Percentiles rank a stretch among this genome's conserved stretches.
phyloP scores from a whole-genome alignment of 306 rosid species.

The Crotalaria pallida region DNA sequence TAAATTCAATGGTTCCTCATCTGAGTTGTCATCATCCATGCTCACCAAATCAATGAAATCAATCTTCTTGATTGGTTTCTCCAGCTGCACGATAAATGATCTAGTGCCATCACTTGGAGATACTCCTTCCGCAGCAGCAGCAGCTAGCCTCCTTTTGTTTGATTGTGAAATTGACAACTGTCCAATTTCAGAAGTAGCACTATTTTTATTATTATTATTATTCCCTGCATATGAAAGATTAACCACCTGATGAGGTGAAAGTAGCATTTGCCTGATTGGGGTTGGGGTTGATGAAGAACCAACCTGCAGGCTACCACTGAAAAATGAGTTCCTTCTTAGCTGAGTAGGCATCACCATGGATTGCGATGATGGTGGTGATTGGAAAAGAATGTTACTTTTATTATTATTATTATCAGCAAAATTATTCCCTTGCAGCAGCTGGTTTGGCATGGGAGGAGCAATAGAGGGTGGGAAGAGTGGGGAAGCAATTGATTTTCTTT shows the following conservation, averaged over 20 bases:
- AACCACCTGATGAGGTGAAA: neutral
- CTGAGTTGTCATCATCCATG: no score
- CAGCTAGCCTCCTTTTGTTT: neutral
- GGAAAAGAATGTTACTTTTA: no score
- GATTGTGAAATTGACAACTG: neutral
- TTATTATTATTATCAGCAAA: neutral
- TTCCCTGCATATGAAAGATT: neutral
- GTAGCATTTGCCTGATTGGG: neutral
- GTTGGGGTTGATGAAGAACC: neutral
- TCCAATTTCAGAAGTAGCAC: neutral
- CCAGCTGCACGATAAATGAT: conserved; percentile 44
- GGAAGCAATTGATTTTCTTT: neutral
- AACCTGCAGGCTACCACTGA: neutral
- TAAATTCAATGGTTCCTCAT: conserved; percentile 35
- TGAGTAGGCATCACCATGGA: neutral
- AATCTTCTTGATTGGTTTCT: conserved; percentile 34
- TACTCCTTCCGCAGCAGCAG: no score
- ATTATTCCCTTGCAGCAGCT: neutral
- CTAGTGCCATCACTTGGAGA: conserved; percentile 23
- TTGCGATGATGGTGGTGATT: neutral
- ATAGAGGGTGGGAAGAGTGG: neutral
- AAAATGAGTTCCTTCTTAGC: neutral
- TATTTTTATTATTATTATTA: no score
- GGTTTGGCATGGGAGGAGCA: conserved; percentile 2
- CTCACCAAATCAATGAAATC: conserved; percentile 28